Conservation (phyloP, 345 rosid genomes). For the Lumnitzera littorea region DNA sequence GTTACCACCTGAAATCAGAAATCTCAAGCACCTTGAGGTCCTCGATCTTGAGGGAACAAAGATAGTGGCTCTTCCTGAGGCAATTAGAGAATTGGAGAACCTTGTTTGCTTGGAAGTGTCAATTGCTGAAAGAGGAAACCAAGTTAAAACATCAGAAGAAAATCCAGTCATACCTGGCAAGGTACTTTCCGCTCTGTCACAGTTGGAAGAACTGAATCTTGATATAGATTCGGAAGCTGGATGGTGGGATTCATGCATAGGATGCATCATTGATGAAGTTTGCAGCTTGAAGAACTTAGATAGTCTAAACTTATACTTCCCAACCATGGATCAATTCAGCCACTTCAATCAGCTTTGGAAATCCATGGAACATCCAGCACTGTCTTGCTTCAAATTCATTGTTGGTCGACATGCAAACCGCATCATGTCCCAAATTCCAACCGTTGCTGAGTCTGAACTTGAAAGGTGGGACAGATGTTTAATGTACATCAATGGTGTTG, state of each 20-base stretch:
- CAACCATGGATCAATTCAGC: constrained; percentile 8
- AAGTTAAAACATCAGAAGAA: not conserved
- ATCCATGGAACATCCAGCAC: not conserved
- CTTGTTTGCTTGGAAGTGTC: constrained; percentile 12
- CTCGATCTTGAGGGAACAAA: constrained; percentile 20
- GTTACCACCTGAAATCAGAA: constrained; percentile 16
- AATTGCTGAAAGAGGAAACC: not conserved
- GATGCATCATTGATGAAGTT: constrained; percentile 8
- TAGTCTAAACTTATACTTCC: constrained; percentile 15
- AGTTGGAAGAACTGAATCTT: constrained; percentile 6
- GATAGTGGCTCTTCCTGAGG: constrained; percentile 11
- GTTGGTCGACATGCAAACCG: constrained; percentile 15
- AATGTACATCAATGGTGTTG: constrained; percentile 17
- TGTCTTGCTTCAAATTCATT: constrained; percentile 12
- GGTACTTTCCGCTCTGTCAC: constrained; percentile 3
- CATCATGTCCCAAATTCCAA: constrained; percentile 19
- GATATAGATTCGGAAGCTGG: constrained; percentile 9
- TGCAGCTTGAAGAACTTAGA: constrained; percentile 3
- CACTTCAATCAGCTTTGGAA: not conserved
- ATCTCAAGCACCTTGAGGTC: constrained; percentile 12
- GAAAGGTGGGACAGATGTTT: constrained; percentile 14
- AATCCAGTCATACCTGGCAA: constrained; percentile 2
- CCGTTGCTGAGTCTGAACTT: constrained; percentile 7
- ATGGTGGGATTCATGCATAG: constrained; percentile 15
- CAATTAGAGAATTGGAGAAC: not conserved